Percentiles rank a stretch among this genome's conserved stretches.
phyloP scores from a whole-genome alignment of 2,329 filamentous ascomycete species.

The Didymella pomorum region DNA sequence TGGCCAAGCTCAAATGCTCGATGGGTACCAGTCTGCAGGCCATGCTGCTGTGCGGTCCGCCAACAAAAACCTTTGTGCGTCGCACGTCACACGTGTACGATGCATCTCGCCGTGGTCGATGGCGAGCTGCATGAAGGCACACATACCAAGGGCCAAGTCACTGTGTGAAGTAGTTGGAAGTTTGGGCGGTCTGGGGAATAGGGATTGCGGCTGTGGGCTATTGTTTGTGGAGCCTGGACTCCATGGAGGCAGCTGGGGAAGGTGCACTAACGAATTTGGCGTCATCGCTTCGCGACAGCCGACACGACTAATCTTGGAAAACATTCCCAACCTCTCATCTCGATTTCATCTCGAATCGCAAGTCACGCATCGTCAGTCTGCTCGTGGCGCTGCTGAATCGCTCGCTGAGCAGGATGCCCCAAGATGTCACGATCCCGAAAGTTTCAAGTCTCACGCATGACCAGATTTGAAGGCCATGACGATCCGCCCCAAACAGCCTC shows the following conservation, averaged over 20 bases:
- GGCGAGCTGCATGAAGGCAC: background rate
- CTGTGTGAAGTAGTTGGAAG: background rate
- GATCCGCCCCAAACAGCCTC: slow-evolving; percentile 10
- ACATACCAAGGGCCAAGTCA: background rate
- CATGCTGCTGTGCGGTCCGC: background rate
- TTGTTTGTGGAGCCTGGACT: slow-evolving; percentile 1
- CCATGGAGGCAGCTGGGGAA: slow-evolving; percentile 3
- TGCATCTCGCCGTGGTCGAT: background rate
- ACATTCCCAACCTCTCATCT: background rate
- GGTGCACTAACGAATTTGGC: slow-evolving; percentile 2
- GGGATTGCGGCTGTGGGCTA: slow-evolving; percentile 5
- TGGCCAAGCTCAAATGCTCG: background rate
- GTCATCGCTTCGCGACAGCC: slow-evolving; percentile 1
- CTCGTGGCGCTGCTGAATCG: background rate
- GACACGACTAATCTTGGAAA: background rate
- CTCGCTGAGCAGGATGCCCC: background rate
- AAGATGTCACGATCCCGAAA: background rate
- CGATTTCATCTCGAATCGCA: background rate
- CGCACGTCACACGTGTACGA: slow-evolving; percentile 7
- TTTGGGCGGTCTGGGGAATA: slow-evolving; percentile 5
- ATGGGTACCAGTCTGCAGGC: background rate
- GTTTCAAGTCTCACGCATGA: slow-evolving; percentile 11
- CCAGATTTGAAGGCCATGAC: slow-evolving; percentile 7
- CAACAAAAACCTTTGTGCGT: background rate
- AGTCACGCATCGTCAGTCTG: background rate